phyloP scores from a whole-genome alignment of 2,329 filamentous ascomycete genomes.

The Aspergillus cejpii region DNA sequence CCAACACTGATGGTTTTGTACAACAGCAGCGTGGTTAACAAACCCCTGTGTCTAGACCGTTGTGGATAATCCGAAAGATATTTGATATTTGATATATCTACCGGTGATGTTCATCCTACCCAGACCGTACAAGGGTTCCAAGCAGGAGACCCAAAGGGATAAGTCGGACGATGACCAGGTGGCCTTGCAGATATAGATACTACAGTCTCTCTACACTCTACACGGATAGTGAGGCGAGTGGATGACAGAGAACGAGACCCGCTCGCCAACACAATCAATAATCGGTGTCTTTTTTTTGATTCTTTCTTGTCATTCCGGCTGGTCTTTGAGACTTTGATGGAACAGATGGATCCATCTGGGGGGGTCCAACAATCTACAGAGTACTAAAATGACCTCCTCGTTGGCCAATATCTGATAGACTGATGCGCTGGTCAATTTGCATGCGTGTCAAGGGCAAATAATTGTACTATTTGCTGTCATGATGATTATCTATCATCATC shows the following conservation, averaged over 20 bases:
- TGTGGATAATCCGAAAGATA: too few relatives aligned
- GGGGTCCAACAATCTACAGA: not conserved
- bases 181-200: constrained; percentile 21
- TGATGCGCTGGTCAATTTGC: constrained; percentile 21
- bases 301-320: not conserved
- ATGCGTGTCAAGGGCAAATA: constrained; percentile 13
- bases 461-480: not conserved
- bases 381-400: not conserved
- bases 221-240: constrained; percentile 19
- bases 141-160: constrained; percentile 10
- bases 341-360: not conserved
- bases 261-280: constrained; percentile 17
- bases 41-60: too few relatives aligned
- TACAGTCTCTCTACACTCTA: too few relatives aligned
- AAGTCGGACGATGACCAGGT: constrained; percentile 17
- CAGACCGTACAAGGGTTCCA: constrained; percentile 17
- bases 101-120: too few relatives aligned
- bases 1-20: too few relatives aligned
- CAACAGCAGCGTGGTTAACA: too few relatives aligned
- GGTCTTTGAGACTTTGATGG: too few relatives aligned
- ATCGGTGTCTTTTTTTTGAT: not conserved
- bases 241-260: constrained; percentile 15
- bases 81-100: too few relatives aligned
- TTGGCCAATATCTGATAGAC: not conserved
- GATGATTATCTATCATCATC: not conserved